Conservation (phyloP, 805 yeast species). For the Yamadazyma sp. region DNA sequence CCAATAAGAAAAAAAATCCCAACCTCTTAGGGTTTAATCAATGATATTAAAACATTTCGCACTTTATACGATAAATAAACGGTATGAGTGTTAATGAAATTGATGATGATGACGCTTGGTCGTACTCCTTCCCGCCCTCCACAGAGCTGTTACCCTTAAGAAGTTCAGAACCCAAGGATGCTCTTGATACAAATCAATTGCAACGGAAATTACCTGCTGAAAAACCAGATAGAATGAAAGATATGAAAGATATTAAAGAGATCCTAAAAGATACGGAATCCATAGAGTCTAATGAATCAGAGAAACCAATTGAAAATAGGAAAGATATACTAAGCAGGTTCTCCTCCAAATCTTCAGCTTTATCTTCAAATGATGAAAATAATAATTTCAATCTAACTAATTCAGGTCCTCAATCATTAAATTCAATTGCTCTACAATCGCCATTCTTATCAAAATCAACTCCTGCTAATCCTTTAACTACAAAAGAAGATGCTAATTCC, state of each 20-base stretch:
- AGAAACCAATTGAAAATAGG: no score
- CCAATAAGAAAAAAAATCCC: no score
- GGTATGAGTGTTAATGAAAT: conserved; percentile 9
- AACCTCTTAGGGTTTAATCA: no score
- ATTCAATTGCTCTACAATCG: conserved; percentile 27
- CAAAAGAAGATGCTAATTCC: conserved; percentile 48
- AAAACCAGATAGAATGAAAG: background rate
- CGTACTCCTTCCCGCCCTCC: conserved; percentile 38
- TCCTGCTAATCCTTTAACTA: conserved; percentile 53
- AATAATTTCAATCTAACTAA: background rate
- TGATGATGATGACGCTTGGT: conserved; percentile 43
- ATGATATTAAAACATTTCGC: no score
- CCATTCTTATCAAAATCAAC: conserved; percentile 38
- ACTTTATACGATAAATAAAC: no score
- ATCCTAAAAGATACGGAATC: no score
- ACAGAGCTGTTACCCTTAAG: conserved; percentile 24
- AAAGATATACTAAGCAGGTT: background rate
- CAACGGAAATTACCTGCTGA: conserved; percentile 2
- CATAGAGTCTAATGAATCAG: no score
- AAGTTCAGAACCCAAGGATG: background rate
- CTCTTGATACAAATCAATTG: background rate
- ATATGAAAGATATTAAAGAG: background rate
- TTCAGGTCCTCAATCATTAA: conserved; percentile 1
- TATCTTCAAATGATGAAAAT: background rate
- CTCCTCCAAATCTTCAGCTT: background rate